A percentile compares a stretch with the other conserved stretches of the same genome.
Conservation (phyloP, 257 asterid genomes). For the Fraxinus americana region DNA sequence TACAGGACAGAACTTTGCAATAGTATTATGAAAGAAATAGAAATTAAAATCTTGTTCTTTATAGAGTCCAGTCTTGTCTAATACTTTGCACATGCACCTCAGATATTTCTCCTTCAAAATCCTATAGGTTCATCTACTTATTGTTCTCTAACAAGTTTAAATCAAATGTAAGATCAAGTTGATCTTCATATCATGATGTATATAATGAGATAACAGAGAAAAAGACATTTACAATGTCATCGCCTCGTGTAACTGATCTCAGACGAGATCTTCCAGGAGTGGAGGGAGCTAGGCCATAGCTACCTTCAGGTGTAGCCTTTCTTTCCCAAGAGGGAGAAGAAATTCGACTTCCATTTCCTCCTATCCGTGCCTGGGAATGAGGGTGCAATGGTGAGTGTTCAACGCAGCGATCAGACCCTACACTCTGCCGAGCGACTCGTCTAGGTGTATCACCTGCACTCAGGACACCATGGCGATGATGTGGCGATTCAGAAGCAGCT, state of each 20-base stretch:
- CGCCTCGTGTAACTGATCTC: slow-evolving; percentile 74
- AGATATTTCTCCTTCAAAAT: neutral
- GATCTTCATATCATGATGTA: neutral
- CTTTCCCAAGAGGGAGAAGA: slow-evolving; percentile 94
- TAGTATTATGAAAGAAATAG: neutral
- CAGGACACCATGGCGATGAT: slow-evolving; percentile 46
- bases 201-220: neutral
- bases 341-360: slow-evolving; percentile 54
- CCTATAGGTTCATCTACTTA: neutral
- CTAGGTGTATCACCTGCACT: slow-evolving; percentile 68
- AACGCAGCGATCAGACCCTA: slow-evolving; percentile 64
- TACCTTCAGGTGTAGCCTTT: slow-evolving; percentile 60
- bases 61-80: neutral
- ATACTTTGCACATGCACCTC: neutral
- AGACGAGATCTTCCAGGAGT: slow-evolving; percentile 91
- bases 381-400: slow-evolving; percentile 81
- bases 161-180: neutral
- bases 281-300: slow-evolving; percentile 62
- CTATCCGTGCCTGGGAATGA: slow-evolving; percentile 53
- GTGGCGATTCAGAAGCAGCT: slow-evolving; percentile 59
- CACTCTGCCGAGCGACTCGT: slow-evolving; percentile 53
- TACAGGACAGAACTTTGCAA: neutral
- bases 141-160: neutral
- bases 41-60: neutral
- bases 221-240: slow-evolving; percentile 60